Base-by-base conservation (phyloP, 164 flowering plant species). In the Piper betle region DNA sequence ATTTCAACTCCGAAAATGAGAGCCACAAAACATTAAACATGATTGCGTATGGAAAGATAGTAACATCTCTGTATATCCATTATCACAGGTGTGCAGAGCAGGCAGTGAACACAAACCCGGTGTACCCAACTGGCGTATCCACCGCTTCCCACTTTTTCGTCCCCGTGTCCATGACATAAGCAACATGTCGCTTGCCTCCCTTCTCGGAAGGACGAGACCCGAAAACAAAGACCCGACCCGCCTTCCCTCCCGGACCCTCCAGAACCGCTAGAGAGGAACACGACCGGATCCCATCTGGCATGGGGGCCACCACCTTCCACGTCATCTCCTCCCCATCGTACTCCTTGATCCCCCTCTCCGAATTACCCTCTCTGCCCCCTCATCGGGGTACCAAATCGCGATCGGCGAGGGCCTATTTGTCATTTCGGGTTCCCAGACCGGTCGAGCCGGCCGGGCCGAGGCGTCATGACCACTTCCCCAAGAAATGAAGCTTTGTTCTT, bases 101-200 rank as follows among this genome's bases (percentile, higher is more conserved):
- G 40, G 68, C 58, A 8, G 68, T 59, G 62, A 52, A 65, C 10
- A 53, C 63, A 50, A 59, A 65, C 12, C 63, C 68, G 1, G 68
- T 59, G 53, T 59, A 65, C 12, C 53, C 60, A 15, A 11, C 48
- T 12, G 68, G 68, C 2, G 63, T 52, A 17, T 65, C 52, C 39
- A 65, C 50, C 20, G 33, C 20, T 8, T 19, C 48, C 68, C 62
- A 65, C 62, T 58, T 58, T 46, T 53, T 40, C 3, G 12, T 65
- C 18, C 63, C 39, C 3, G 12, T 53, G 13, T 65, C 68, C 53
- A 40, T 20, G 8, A 59, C 52, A 20, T 48, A 65, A 1, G 63
- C 68, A 39, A 37, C 16, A 5, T 58, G 20, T 15, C 46, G 16
- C n/a, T 13, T 19, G 1, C 9, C 43, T 52, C 59, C 68, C 1